Evolutionary conservation across 148 eudicot species (phyloP), one percentile per base, ranked within the genome.

Genomic region (Agrostemma githago): DNA sequence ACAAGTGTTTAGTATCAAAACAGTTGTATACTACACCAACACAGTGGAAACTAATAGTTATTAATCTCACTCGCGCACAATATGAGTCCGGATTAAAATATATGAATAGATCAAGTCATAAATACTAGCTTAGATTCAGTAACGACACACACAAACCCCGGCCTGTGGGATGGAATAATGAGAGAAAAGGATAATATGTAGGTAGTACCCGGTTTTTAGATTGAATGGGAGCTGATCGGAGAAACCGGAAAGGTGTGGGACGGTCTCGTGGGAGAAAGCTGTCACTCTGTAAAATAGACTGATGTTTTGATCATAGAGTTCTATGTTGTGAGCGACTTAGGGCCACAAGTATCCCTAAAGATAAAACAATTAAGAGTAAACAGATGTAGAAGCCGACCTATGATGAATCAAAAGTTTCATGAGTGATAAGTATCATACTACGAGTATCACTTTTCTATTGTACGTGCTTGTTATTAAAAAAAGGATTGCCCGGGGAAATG

Each of bases 191-290:
- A 26, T 26, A 26, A 26, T 26, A 26, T 26, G 34, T 26, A 26
- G 34, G 34, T 26, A 26, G 34, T 72, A 81, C 81, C 86, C 86
- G 19, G 86, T 77, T 59, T 80, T 72, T n/a, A 83, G 81, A 7
- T 68, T 74, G 78, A 83, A 83, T 1, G 86, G 86, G 53, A 83
- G 86, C 43, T 76, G 34, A 65, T 77, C 83, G 58, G 77, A 5
- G 56, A 66, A 80, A 0, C 83, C 83, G 62, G 83, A 79, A 38
- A 80, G 79, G 26, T 62, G 46, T 10, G 64, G 58, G 69, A 80
- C 83, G 58, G 62, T 61, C 2, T 80, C 60, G 37, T 77, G 64
- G 79, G 83, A 76, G 60, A 17, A n/a, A 0, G 74, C 62, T 14
- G 16, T 19, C 56, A 51, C 56, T 51, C 56, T 61, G 65, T 61